These are phyloP conservation scores for Acrodontium crateriforme DNA, from an alignment of 2,329 filamentous ascomycete genomes.

Conservation along the genomic window DNA sequence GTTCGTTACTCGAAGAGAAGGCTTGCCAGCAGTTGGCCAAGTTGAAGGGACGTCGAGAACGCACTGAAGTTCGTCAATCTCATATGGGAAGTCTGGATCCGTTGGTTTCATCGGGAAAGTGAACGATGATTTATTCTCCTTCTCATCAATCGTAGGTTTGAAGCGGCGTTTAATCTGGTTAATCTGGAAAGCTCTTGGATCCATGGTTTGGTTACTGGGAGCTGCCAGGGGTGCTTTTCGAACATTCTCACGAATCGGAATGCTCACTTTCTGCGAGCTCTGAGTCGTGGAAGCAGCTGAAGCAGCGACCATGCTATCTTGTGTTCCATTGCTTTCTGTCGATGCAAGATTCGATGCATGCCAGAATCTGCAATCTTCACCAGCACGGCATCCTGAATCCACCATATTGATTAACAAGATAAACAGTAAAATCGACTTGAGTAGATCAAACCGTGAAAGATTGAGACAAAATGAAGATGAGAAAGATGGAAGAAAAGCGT, in stretches of 20 bases:
- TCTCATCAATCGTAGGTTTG: slow-evolving; percentile 32
- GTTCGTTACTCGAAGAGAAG: slow-evolving; percentile 52
- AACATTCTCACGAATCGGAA: too few relatives aligned
- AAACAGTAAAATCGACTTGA: slow-evolving; percentile 1
- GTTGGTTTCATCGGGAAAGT: slow-evolving; percentile 56
- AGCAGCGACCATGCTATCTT: background rate
- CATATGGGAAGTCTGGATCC: slow-evolving; percentile 74
- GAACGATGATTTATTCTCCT: slow-evolving; percentile 41
- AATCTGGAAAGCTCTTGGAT: slow-evolving; percentile 62
- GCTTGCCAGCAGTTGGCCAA: slow-evolving; percentile 45
- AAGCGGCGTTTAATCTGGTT: slow-evolving; percentile 59
- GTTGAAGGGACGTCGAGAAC: slow-evolving; percentile 48
- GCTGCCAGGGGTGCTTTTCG: too few relatives aligned
- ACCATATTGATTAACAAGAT: background rate
- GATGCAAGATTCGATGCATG: slow-evolving; percentile 27
- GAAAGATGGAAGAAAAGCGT: too few relatives aligned
- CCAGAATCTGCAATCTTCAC: slow-evolving; percentile 36
- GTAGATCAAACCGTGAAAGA: too few relatives aligned
- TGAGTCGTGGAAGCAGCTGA: too few relatives aligned
- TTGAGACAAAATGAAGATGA: slow-evolving; percentile 1
- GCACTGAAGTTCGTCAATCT: slow-evolving; percentile 55
- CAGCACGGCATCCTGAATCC: slow-evolving; percentile 37
- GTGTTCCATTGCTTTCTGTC: background rate
- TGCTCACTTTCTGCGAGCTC: too few relatives aligned
- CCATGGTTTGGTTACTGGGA: slow-evolving; percentile 48